Evolutionary conservation across 2,329 filamentous ascomycete species (phyloP).

Genomic region (Phyllosticta paracitricarpa): DNA sequence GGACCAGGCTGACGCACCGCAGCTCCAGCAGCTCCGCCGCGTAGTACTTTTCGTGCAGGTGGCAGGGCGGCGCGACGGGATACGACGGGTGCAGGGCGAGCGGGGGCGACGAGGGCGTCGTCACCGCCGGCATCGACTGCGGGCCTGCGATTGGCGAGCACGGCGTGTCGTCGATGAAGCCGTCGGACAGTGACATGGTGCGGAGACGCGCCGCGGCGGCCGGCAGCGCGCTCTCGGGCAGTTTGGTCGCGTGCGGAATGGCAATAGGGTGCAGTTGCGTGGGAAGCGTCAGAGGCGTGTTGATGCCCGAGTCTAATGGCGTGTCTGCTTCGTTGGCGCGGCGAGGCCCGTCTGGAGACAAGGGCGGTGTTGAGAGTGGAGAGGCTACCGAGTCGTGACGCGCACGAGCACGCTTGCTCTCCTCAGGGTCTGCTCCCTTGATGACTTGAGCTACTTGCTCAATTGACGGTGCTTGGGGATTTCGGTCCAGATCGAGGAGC

Average conservation of each 20-base stretch:
- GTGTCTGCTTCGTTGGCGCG: neutral
- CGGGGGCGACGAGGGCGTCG: neutral
- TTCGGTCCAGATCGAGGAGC: constrained; percentile 1
- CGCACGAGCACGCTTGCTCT: neutral
- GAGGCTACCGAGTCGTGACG: constrained; percentile 7
- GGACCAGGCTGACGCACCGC: constrained; percentile 30
- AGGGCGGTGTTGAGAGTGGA: constrained; percentile 5
- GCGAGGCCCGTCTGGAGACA: neutral
- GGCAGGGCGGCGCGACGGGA: constrained; percentile 22
- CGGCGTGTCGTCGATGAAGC: neutral
- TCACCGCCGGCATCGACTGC: neutral
- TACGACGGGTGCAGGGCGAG: neutral
- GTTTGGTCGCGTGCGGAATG: neutral
- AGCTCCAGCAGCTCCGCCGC: constrained; percentile 29
- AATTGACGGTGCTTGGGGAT: neutral
- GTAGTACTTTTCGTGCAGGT: constrained; percentile 25
- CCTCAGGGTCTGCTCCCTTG: neutral
- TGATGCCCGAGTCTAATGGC: neutral
- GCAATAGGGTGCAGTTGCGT: neutral
- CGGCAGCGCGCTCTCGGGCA: neutral
- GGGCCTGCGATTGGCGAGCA: neutral
- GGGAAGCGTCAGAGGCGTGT: neutral
- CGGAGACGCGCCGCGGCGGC: neutral
- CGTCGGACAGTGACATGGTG: neutral
- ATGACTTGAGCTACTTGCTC: neutral